Evolutionary conservation across 208 protist genomes (phyloP), one percentile per base, ranked within the genome.

Genomic region (Leishmania major): DNA sequence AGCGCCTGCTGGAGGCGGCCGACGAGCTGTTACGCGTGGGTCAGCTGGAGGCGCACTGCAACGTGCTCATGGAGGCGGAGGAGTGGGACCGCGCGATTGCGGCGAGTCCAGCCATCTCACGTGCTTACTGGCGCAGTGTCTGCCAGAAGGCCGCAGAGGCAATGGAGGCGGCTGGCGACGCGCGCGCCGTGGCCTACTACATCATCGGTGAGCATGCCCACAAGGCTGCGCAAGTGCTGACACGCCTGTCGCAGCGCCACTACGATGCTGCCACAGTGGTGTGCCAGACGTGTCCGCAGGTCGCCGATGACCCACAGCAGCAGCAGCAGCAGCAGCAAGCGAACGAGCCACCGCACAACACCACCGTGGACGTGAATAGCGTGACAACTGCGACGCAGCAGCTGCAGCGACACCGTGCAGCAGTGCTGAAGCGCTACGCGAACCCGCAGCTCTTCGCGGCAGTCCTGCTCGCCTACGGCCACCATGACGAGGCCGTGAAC

Each of bases 71-170:
- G 64, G 95, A 98, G 80, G 89, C 91, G 0, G 96, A 87, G 35
- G 91, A 97, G 86, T 99, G 93, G 92, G 95, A 98, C 60, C 85
- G 87, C 79, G 97, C 97, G 17, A 91, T 99, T 82, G 91, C 92
- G 67, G 82, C 95, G 13, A 94, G 95, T 7, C 96, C 97, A 5
- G 75, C 90, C n/a, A 83, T 99, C 43, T 96, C 93, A 59, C 86
- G 95, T 15, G 90, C 93, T 25, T 97, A 93, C 82, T 99, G 97
- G 97, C 90, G 92, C 31, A 87, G 84, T 2, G 82, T 94, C 17
- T 96, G 93, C 76, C 57, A 93, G 35, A 81, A 91, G 37, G 95
- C 92, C 0, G 92, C 88, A 10, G 91, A 91, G 73, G 90, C 91
- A 67, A 94, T 96, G 91, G 90, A 96, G 74, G 87, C 79, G 8